Percentiles rank a stretch among this genome's conserved stretches.
phyloP scores from a whole-genome alignment of 2,329 filamentous ascomycete species.

The Fusarium concolor region DNA sequence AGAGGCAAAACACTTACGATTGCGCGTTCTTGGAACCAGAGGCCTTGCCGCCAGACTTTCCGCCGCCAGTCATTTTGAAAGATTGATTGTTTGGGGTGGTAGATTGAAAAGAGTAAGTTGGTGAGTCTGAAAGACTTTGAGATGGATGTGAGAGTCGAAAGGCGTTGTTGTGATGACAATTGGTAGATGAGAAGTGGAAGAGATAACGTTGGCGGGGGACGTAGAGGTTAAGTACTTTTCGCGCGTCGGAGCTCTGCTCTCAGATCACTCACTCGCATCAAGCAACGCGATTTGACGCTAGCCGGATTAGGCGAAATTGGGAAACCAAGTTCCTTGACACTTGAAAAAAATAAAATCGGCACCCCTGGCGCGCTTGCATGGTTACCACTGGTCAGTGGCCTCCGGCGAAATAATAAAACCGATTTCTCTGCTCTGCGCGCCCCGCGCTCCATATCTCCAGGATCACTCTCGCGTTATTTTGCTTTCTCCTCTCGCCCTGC shows the following conservation, averaged over 20 bases:
- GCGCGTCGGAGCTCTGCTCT: conserved; percentile 58
- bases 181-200: conserved; percentile 50
- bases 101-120: conserved; percentile 29
- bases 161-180: conserved; percentile 54
- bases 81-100: conserved; percentile 46
- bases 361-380: conserved; percentile 39
- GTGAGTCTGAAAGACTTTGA: conserved; percentile 37
- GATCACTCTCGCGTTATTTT: conserved; percentile 33
- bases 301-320: conserved; percentile 49
- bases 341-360: conserved; percentile 45
- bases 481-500: conserved; percentile 1
- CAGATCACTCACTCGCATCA: conserved; percentile 63
- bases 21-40: conserved; percentile 99
- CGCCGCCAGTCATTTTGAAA: conserved; percentile 99
- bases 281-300: conserved; percentile 49
- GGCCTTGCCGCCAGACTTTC: conserved; percentile 99
- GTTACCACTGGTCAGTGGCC: conserved; percentile 3
- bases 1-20: conserved; percentile 75
- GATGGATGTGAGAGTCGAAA: conserved; percentile 47
- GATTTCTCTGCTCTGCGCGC: conserved; percentile 10
- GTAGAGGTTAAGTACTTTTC: conserved; percentile 68
- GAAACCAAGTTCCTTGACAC: conserved; percentile 23
- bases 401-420: conserved; percentile 44
- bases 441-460: conserved; percentile 9
- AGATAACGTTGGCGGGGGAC: conserved; percentile 58